Evolutionary conservation across 495 filamentous ascomycete genomes (phyloP), one percentile per base, ranked within the genome.

Genomic region (Aspergillus affinis): DNA sequence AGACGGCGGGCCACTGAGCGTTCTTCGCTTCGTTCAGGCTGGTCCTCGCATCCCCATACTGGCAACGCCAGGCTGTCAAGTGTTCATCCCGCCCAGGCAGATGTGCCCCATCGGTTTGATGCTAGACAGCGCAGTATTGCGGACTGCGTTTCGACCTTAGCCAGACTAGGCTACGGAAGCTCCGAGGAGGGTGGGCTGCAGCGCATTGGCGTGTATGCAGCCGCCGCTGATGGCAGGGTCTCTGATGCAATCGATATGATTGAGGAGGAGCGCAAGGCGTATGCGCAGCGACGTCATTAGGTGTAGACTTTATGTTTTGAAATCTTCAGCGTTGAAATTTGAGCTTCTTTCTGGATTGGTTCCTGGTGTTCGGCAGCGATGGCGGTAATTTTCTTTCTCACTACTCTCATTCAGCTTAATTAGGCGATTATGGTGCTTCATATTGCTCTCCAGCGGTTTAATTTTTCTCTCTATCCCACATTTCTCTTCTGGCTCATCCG

Each of bases 171-270:
- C 0, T 85, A 82, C 60, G 79, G 76, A n/a, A 72, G 69, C 18
- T 67, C 67, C 36, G 60, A 73, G 21, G 71, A 79, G 18, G 76
- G 78, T 20, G 78, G 76, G 19, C 70, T 60, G 30, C 66, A 78
- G 49, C 73, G 82, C 46, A 68, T 85, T 63, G 71, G 69, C 21
- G 70, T 84, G 8, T 84, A 82, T 70, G 81, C 82, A 0, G 78
- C 79, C 29, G 80, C 81, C 48, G 74, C 75, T 10, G 74, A 78
- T 18, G 79, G 80, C 19, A 75, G 67, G 21, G 62, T 85, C 21
- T 53, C 60, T 12, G 76, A 80, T 61, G 82, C 82, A 17, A 78
- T 85, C 64, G 82, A 83, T 36, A 80, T 84, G 73, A 81, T 85
- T 66, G 81, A 84, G 52, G 82, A 84, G 45, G 82, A 85, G 61